Percentiles rank a stretch among this genome's conserved stretches.
phyloP scores from a whole-genome alignment of 1,284 basidiomycete species.

The Pseudozyma tsukubaensis region DNA sequence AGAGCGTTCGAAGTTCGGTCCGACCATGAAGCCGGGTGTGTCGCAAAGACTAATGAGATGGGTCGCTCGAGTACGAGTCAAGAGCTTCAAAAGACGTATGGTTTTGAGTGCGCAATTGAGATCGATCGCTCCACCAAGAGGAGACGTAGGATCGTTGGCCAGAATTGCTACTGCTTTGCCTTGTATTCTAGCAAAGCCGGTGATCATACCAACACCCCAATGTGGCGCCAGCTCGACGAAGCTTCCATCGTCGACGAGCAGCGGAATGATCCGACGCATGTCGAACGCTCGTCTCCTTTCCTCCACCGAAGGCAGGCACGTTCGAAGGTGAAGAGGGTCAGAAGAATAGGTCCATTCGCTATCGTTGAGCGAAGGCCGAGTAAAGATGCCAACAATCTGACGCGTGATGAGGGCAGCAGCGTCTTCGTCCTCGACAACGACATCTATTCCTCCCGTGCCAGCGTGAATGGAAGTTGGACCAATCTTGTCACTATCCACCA shows the following conservation, averaged over 20 bases:
- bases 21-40: slow-evolving; percentile 60
- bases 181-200: slow-evolving; percentile 39
- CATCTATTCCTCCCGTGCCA: slow-evolving; percentile 45
- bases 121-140: slow-evolving; percentile 56
- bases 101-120: slow-evolving; percentile 46
- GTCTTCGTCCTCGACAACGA: slow-evolving; percentile 42
- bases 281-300: slow-evolving; percentile 49
- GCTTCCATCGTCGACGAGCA: slow-evolving; percentile 44
- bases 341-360: slow-evolving; percentile 24
- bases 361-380: slow-evolving; percentile 15
- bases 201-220: slow-evolving; percentile 47
- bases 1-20: slow-evolving; percentile 36
- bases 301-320: slow-evolving; percentile 27
- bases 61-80: slow-evolving; percentile 30
- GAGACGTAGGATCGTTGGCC: slow-evolving; percentile 44
- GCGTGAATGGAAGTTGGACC: slow-evolving; percentile 37
- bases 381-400: slow-evolving; percentile 40
- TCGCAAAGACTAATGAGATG: slow-evolving; percentile 52
- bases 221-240: slow-evolving; percentile 45
- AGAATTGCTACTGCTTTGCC: slow-evolving; percentile 44
- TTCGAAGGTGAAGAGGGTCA: slow-evolving; percentile 31
- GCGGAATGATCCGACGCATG: slow-evolving; percentile 42
- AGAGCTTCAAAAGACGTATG: slow-evolving; percentile 41
- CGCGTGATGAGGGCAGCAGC: slow-evolving; percentile 27
- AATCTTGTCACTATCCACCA: slow-evolving; percentile 44